phyloP scores from a whole-genome alignment of 164 flowering plant species.

The Sextonia rubra region DNA sequence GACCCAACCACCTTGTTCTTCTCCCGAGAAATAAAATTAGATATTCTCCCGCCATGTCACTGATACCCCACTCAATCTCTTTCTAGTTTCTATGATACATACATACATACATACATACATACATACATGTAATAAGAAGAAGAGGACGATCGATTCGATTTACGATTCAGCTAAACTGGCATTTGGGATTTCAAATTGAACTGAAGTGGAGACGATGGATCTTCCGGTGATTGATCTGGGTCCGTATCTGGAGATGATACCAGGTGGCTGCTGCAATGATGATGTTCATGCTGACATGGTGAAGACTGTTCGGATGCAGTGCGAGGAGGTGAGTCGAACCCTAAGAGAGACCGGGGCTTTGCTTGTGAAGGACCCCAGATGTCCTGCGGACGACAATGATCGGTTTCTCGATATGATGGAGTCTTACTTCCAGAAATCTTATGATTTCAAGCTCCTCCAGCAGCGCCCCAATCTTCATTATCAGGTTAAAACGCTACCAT shows the following conservation, averaged over 20 bases:
- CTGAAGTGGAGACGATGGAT: constrained; percentile 34
- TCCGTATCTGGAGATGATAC: constrained; percentile 37
- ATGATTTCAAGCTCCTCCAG: constrained; percentile 69
- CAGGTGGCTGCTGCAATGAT: not conserved
- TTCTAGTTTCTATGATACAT: no score
- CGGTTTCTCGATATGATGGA: constrained; percentile 98
- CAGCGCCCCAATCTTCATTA: constrained; percentile 84
- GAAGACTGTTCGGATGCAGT: constrained; percentile 30
- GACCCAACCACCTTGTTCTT: no score
- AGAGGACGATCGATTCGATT: no score
- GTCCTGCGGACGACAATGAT: constrained; percentile 82
- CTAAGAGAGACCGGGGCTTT: constrained; percentile 88
- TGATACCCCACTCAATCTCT: no score
- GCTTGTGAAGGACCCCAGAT: constrained; percentile 86
- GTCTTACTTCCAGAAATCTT: constrained; percentile 60
- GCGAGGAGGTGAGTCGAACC: constrained; percentile 64
- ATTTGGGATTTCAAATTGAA: not conserved
- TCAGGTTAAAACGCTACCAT: constrained; percentile 46
- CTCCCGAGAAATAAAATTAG: no score
- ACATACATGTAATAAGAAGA: no score
- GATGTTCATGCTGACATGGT: constrained; percentile 4
- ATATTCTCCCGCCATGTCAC: no score
- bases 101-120: no score
- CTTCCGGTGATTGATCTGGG: constrained; percentile 60
- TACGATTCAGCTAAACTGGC: no score